A percentile compares a stretch with the other conserved stretches of the same genome.
Conservation (phyloP, 495 filamentous ascomycete genomes). For the Penicillium malachiteum region DNA sequence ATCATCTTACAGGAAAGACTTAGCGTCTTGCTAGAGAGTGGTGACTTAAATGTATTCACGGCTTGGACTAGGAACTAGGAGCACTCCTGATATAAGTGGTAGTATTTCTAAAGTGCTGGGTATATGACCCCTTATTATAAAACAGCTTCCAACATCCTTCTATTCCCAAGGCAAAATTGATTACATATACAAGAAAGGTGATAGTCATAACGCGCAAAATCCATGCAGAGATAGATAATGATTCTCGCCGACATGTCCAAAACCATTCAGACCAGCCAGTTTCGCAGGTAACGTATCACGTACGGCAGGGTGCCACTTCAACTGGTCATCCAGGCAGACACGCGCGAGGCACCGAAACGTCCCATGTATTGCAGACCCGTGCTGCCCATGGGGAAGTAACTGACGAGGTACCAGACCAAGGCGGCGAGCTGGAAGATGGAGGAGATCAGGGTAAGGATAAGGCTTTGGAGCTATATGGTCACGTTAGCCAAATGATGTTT, state of each 20-base stretch:
- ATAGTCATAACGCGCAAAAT: not conserved
- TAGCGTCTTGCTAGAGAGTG: too few relatives aligned
- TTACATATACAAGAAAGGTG: not conserved
- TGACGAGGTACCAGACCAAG: slow-evolving; percentile 91
- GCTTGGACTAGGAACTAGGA: not conserved
- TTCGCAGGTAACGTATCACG: too few relatives aligned
- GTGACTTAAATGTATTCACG: too few relatives aligned
- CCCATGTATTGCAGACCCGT: slow-evolving; percentile 84
- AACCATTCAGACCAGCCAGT: too few relatives aligned
- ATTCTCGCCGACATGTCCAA: too few relatives aligned
- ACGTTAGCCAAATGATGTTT: slow-evolving; percentile 14
- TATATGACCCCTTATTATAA: not conserved
- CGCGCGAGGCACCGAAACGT: slow-evolving; percentile 77
- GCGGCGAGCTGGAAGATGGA: slow-evolving; percentile 78
- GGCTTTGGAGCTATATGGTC: slow-evolving; percentile 65
- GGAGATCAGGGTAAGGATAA: slow-evolving; percentile 78
- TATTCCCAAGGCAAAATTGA: not conserved
- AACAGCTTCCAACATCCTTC: not conserved
- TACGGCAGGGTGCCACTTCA: slow-evolving; percentile 29
- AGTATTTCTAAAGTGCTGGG: not conserved
- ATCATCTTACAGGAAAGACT: too few relatives aligned
- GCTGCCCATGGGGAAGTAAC: slow-evolving; percentile 97
- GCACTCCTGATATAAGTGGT: not conserved
- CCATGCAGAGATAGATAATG: not conserved
- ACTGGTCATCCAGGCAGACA: slow-evolving; percentile 85